Conservation (phyloP, 306 rosid species). For the Prunus mume region DNA sequence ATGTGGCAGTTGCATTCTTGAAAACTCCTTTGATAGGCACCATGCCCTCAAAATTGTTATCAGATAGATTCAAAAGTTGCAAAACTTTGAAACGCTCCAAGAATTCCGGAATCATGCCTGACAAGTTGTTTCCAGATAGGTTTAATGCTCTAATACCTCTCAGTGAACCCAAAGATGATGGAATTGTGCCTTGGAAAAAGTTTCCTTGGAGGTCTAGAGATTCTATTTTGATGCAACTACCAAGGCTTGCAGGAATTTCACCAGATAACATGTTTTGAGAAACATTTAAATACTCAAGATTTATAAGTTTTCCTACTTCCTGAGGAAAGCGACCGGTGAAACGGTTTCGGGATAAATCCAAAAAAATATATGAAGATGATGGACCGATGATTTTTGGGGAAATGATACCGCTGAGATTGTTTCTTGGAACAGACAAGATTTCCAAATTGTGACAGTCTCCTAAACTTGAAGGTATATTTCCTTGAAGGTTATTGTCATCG, state of each 20-base stretch:
- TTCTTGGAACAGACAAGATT: not conserved
- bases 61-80: too few species aligned
- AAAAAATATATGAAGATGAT: not conserved
- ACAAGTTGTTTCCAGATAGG: too few species aligned
- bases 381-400: not conserved
- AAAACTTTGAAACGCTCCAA: too few species aligned
- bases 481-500: not conserved
- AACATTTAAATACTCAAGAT: not conserved
- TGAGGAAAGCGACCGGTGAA: not conserved
- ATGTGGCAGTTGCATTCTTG: too few species aligned
- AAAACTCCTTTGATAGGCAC: too few species aligned
- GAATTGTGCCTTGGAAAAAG: not conserved
- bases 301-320: not conserved
- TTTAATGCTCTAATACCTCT: too few species aligned
- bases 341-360: not conserved
- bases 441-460: not conserved
- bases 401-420: not conserved
- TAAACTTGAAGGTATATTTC: not conserved
- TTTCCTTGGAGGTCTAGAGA: not conserved
- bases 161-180: too few species aligned
- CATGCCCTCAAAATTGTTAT: too few species aligned
- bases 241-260: not conserved
- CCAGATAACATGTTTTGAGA: not conserved
- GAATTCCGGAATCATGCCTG: too few species aligned
- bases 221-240: not conserved